Percentiles rank a stretch among this genome's conserved stretches.
These are phyloP conservation scores for Dothistroma septosporum DNA, from an alignment of 2,329 filamentous ascomycete genomes.

Conservation along the genomic window DNA sequence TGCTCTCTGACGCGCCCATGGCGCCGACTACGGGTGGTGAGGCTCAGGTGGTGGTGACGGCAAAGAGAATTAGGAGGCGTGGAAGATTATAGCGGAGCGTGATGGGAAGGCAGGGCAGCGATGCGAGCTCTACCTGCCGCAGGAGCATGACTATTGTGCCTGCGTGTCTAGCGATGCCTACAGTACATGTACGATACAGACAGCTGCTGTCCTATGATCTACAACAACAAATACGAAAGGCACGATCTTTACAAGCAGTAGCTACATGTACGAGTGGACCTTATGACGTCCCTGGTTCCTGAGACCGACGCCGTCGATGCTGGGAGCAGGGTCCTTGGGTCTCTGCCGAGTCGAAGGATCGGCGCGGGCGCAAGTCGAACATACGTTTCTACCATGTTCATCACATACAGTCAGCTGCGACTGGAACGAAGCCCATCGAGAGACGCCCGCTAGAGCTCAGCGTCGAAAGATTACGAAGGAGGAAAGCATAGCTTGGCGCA, in stretches of 20 bases:
- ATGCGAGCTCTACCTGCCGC: background rate
- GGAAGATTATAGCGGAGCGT: background rate
- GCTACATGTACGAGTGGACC: background rate
- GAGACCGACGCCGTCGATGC: background rate
- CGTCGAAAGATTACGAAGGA: no score
- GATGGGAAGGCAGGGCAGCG: background rate
- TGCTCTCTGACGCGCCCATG: conserved; percentile 98
- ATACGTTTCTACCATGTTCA: background rate
- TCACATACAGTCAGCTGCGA: no score
- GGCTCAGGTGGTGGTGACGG: background rate
- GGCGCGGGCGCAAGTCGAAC: background rate
- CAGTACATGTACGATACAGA: background rate
- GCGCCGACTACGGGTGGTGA: background rate
- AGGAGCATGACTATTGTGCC: background rate
- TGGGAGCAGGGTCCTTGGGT: conserved; percentile 1
- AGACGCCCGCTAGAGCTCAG: no score
- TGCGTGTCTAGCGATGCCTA: background rate
- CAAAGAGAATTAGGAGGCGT: background rate
- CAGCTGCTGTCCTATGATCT: background rate
- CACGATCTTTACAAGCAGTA: conserved; percentile 1
- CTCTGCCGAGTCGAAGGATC: background rate
- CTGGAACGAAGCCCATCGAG: no score
- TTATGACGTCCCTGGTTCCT: background rate
- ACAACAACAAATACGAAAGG: conserved; percentile 1
- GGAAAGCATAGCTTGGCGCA: no score